Base-by-base conservation (phyloP, 129 eudicot species). In the Flaveria brownii region DNA sequence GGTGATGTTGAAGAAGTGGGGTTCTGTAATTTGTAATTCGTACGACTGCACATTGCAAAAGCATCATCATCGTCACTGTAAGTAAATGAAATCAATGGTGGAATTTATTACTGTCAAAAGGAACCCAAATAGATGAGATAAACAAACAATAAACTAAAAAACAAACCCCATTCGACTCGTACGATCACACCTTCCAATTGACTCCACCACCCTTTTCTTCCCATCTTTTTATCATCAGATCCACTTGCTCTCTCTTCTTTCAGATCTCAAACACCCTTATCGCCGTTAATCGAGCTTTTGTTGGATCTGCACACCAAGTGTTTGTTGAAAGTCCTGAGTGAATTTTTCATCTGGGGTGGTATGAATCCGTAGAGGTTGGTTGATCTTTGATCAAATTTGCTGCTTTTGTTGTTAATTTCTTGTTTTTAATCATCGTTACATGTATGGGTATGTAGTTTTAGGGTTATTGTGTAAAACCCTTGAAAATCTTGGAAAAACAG, bases 101-200 rank as follows among this genome's bases (percentile, higher is more conserved):
- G 10, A 45, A 45, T 45, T 45, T 45, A 9, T 45, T 45, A 45
- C 50, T 45, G 52, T 13, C 15, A 47, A 10, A 47, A 47, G n/a
- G 5, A 47, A 47, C 16, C 16, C 52, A 11, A 47, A n/a, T 14
- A 16, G 11, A 5, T 0, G 36, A 18, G 17, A 74, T 28, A 22
- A 59, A 33, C 2, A 46, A 3, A 50, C 11, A 49, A 54, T 36
- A 71, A 60, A 72, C 72, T 43, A 71, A 78, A 62, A 80, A 65
- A 73, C 70, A 66, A 73, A 71, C 68, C 84, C 75, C 70, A 67
- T 66, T 73, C 80, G 68, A 72, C 67, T 72, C 78, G 82, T 79
- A 79, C 83, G 84, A 67, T 72, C 62, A 47, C 84, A 67, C 84
- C 84, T 80, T 74, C 84, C 76, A 67, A 74, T 80, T 80, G 84